Evolutionary conservation across 257 asterid genomes (phyloP).

Genomic region (Apocynum venetum): DNA sequence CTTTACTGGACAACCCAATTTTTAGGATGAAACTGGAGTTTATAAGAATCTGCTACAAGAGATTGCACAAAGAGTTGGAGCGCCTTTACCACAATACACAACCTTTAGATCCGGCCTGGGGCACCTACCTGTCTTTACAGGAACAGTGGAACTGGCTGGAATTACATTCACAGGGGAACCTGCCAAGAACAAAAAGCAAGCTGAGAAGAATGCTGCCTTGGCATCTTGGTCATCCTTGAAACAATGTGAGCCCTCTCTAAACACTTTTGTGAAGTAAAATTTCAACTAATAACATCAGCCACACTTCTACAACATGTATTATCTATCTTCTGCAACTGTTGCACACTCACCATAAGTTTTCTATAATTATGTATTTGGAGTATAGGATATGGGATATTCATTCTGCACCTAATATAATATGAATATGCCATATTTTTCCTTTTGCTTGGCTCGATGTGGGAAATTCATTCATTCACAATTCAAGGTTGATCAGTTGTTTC

Average conservation of each 20-base stretch:
- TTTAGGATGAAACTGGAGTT: slow-evolving; percentile 82
- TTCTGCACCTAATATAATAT: not conserved
- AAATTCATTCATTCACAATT: not conserved
- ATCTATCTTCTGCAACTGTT: not conserved
- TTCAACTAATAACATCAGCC: not conserved
- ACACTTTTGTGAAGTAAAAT: not conserved
- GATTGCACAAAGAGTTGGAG: slow-evolving; percentile 79
- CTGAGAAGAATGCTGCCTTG: slow-evolving; percentile 82
- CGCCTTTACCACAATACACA: slow-evolving; percentile 70
- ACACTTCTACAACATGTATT: not conserved
- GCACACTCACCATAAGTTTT: not conserved
- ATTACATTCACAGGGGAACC: slow-evolving; percentile 71
- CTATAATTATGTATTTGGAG: not conserved
- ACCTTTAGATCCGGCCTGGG: slow-evolving; percentile 72
- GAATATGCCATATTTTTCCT: not conserved
- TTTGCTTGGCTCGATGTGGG: not conserved
- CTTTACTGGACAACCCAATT: not conserved
- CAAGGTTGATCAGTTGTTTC: not conserved
- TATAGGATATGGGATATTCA: not conserved
- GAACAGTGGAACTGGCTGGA: slow-evolving; percentile 75
- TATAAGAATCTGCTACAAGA: slow-evolving; percentile 81
- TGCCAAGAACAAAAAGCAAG: slow-evolving; percentile 90
- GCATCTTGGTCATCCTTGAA: slow-evolving; percentile 79
- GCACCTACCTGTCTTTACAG: slow-evolving; percentile 66
- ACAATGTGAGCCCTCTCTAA: slow-evolving; percentile 44